Conservation (phyloP, 2,329 filamentous ascomycete species). For the Trichoderma koningiopsis region DNA sequence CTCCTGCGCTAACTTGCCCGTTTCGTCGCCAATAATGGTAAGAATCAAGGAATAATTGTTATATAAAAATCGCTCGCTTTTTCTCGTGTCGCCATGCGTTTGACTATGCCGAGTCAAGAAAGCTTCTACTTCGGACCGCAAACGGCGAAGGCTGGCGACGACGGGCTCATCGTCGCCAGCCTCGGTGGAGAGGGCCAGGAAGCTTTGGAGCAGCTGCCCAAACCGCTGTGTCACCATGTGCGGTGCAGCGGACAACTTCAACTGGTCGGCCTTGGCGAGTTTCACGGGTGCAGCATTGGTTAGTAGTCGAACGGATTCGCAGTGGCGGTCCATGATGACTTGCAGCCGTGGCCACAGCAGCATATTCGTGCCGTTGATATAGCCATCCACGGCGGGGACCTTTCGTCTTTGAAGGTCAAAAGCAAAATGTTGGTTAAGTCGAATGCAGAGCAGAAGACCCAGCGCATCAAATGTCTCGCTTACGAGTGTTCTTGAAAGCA, state of each 20-base stretch:
- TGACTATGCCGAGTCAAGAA: constrained; percentile 80
- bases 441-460: constrained; percentile 86
- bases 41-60: constrained; percentile 96
- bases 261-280: constrained; percentile 49
- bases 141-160: constrained; percentile 72
- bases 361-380: constrained; percentile 95
- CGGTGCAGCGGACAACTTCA: constrained; percentile 74
- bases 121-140: constrained; percentile 79
- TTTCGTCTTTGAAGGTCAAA: constrained; percentile 93
- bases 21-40: constrained; percentile 82
- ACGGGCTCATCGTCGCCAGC: constrained; percentile 94
- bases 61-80: constrained; percentile 83
- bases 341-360: constrained; percentile 95
- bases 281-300: constrained; percentile 55
- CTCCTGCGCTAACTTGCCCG: constrained; percentile 73
- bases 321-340: constrained; percentile 88
- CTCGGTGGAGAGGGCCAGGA: constrained; percentile 81
- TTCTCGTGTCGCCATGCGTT: constrained; percentile 73
- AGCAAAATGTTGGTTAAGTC: constrained; percentile 89
- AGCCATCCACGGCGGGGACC: constrained; percentile 83
- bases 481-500: constrained; percentile 74
- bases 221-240: constrained; percentile 95
- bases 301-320: constrained; percentile 75
- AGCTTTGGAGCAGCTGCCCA: constrained; percentile 84
- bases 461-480: constrained; percentile 80